These are phyloP conservation scores for Amborella trichopoda DNA, from an alignment of 164 flowering plant genomes.

Conservation along the genomic window DNA sequence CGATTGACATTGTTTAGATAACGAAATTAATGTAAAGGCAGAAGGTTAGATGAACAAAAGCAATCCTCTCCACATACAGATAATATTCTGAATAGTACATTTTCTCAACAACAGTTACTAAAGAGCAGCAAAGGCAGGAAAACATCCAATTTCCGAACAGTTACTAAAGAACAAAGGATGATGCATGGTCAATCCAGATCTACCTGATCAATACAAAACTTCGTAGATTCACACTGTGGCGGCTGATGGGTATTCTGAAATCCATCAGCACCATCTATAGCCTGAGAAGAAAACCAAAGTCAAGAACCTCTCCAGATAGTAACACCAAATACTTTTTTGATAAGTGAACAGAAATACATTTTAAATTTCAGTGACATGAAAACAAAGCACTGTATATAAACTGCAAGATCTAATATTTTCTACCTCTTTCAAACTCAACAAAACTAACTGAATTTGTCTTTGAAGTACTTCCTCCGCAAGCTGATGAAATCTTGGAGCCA, in stretches of 20 bases:
- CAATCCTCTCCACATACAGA: too few species aligned
- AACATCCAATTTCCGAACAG: too few species aligned
- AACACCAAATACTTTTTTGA: too few species aligned
- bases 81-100: too few species aligned
- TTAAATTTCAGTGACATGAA: too few species aligned
- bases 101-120: too few species aligned
- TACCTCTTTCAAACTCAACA: slow-evolving; percentile 73
- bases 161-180: background rate
- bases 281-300: slow-evolving; percentile 25
- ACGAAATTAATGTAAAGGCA: too few species aligned
- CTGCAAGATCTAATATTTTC: background rate
- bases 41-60: too few species aligned
- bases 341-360: too few species aligned
- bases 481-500: slow-evolving; percentile 67
- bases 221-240: slow-evolving; percentile 72
- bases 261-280: slow-evolving; percentile 92
- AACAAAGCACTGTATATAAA: background rate
- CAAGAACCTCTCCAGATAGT: too few species aligned
- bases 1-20: too few species aligned
- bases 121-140: too few species aligned
- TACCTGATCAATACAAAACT: slow-evolving; percentile 89
- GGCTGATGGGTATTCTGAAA: slow-evolving; percentile 90
- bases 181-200: background rate
- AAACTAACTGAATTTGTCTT: slow-evolving; percentile 60
- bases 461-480: slow-evolving; percentile 70